Base-by-base conservation (phyloP, 2,329 filamentous ascomycete genomes). In the Cephalotrichum gorgonifer region DNA sequence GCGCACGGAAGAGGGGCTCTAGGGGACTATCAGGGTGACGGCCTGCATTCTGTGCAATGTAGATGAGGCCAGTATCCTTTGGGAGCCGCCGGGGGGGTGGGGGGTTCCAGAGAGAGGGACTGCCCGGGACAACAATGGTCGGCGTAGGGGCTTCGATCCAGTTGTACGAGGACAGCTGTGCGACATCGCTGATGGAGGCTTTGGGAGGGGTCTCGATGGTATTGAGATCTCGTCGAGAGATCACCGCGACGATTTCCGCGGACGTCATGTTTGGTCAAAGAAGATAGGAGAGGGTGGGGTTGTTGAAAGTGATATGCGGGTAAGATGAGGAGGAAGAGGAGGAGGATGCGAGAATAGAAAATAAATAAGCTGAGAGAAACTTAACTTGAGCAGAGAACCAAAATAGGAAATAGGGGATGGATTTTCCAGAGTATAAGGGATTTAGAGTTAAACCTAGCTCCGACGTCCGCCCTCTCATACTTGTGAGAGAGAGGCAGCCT, bases 161-260 rank as follows among this genome's bases (percentile, higher is more conserved):
- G 55, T 70, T 75, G 57, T 76, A 76, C 2, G 73, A 76, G 3
- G 72, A 61, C 11, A 75, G 51, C 43, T 66, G 60, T 47, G 64
- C 58, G 9, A 67, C 62, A 28, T 67, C 55, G 4, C 61, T 64
- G 51, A 73, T 71, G 27, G 48, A 50, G 5, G 60, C 59, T 12
- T 42, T 22, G 12, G 42, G 3, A 27, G 44, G 39, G 4, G 5
- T 51, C 43, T 2, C 44, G 17, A 30, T 44, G 23, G 42, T 44
- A 11, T 14, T 26, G 9, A 42, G 39, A 15, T 26, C 23, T 4
- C 22, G 11, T 6, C 20, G 23, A 7, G 39, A 3, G 23, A 42
- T 42, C 22, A 25, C 39, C 6, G 39, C 20, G 23, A 42, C 20
- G n/a, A 17, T 38, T n/a, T n/a, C n/a, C n/a, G n/a, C n/a, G n/a